Percentiles rank a stretch among this genome's conserved stretches.
These are phyloP conservation scores for Craspedostauros australis DNA, from an alignment of 108 stramenopile genomes.

Conservation along the genomic window DNA sequence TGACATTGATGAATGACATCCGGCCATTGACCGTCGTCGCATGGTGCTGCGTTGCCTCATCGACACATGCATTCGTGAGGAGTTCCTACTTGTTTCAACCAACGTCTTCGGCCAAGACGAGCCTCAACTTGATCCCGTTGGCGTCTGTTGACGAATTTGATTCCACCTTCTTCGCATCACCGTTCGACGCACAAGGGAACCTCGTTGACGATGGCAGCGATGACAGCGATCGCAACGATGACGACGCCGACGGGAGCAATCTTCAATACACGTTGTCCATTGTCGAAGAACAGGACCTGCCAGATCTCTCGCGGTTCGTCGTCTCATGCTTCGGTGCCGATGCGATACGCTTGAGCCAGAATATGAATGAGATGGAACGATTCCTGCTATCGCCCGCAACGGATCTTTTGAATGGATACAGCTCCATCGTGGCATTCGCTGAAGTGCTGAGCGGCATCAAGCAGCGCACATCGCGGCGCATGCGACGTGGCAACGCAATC, in stretches of 20 bases:
- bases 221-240: conserved; percentile 1
- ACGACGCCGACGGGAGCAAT: too few relatives aligned
- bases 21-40: too few relatives aligned
- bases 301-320: conserved; percentile 57
- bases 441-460: conserved; percentile 71
- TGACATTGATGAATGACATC: too few relatives aligned
- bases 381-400: conserved; percentile 53
- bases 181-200: too few relatives aligned
- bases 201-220: background rate
- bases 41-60: too few relatives aligned
- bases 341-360: conserved; percentile 49
- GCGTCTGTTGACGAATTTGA: too few relatives aligned
- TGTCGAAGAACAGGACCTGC: conserved; percentile 64
- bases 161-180: too few relatives aligned
- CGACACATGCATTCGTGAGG: too few relatives aligned
- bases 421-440: conserved; percentile 57
- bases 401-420: conserved; percentile 68
- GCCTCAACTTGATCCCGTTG: too few relatives aligned
- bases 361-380: conserved; percentile 55
- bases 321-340: conserved; percentile 74
- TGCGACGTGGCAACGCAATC: conserved; percentile 18
- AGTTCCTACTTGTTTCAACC: too few relatives aligned
- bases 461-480: conserved; percentile 38
- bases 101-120: too few relatives aligned
- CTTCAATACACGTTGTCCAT: conserved; percentile 28